phyloP scores from a whole-genome alignment of 495 filamentous ascomycete species.

The Copromyces sp. region DNA sequence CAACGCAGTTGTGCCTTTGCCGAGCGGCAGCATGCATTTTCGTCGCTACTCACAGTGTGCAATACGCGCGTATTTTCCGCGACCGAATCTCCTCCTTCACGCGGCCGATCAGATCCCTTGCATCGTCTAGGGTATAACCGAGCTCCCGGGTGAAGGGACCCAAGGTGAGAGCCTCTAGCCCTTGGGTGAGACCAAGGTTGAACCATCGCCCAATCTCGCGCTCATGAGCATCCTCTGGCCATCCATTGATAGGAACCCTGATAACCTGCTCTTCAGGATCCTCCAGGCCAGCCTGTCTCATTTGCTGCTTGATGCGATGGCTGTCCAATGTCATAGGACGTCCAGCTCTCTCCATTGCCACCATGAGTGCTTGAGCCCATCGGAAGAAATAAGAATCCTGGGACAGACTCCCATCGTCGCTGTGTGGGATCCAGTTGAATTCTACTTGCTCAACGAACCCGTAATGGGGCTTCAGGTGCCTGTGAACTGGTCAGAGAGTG shows the following conservation, averaged over 20 bases:
- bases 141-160: constrained; percentile 62
- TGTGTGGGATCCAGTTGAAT: constrained; percentile 73
- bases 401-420: constrained; percentile 53
- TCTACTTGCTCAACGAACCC: constrained; percentile 89
- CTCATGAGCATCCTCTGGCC: constrained; percentile 59
- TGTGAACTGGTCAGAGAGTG: constrained; percentile 17
- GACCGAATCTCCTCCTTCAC: constrained; percentile 62
- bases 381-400: constrained; percentile 37
- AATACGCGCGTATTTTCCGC: constrained; percentile 53
- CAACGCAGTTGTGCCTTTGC: neutral
- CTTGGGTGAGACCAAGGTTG: constrained; percentile 62
- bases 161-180: constrained; percentile 62
- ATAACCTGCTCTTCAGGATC: constrained; percentile 71
- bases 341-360: constrained; percentile 55
- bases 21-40: constrained; percentile 13
- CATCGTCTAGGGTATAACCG: constrained; percentile 54
- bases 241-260: constrained; percentile 65
- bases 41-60: constrained; percentile 53
- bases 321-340: constrained; percentile 59
- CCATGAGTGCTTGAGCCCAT: constrained; percentile 62
- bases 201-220: constrained; percentile 78
- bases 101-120: constrained; percentile 48
- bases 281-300: constrained; percentile 68
- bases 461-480: constrained; percentile 67
- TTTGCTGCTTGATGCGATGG: constrained; percentile 47